Evolutionary conservation across 2,329 filamentous ascomycete species (phyloP).

Genomic region (Colletotrichum theobromicola): DNA sequence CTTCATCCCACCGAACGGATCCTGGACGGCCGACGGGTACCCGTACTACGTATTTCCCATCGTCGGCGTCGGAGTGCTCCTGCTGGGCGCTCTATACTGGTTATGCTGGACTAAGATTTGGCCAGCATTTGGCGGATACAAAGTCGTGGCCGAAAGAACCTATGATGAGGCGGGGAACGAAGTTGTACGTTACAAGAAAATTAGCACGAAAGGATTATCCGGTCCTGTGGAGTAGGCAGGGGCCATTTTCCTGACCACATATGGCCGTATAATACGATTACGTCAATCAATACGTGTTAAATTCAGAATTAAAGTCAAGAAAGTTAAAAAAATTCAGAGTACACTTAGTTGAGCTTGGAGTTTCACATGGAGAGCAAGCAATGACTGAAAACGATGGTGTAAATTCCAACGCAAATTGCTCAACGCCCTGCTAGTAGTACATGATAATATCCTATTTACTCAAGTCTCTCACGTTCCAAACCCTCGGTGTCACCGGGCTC

Average conservation of each 20-base stretch:
- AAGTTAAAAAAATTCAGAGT: too few relatives aligned
- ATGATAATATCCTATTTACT: background rate
- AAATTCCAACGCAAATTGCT: too few relatives aligned
- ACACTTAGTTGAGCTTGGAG: too few relatives aligned
- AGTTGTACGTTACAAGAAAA: slow-evolving; percentile 44
- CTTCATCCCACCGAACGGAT: slow-evolving; percentile 57
- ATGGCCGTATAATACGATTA: too few relatives aligned
- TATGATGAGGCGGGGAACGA: slow-evolving; percentile 45
- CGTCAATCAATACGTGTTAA: too few relatives aligned
- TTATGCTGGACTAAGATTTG: slow-evolving; percentile 54
- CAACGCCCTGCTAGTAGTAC: background rate
- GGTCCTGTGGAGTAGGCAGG: too few relatives aligned
- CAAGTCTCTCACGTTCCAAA: background rate
- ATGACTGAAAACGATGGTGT: too few relatives aligned
- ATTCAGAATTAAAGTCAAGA: too few relatives aligned
- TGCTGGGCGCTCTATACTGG: slow-evolving; percentile 60
- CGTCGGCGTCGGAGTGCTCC: slow-evolving; percentile 56
- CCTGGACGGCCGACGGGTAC: slow-evolving; percentile 53
- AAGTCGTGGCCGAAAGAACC: slow-evolving; percentile 48
- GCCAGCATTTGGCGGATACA: slow-evolving; percentile 54
- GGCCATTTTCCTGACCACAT: too few relatives aligned
- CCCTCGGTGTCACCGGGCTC: slow-evolving; percentile 40
- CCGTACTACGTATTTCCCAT: slow-evolving; percentile 63
- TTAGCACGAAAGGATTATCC: slow-evolving; percentile 17
- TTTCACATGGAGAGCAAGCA: too few relatives aligned